phyloP scores from a whole-genome alignment of 2,329 filamentous ascomycete genomes.

The Ophiocordyceps camponoti-floridani region DNA sequence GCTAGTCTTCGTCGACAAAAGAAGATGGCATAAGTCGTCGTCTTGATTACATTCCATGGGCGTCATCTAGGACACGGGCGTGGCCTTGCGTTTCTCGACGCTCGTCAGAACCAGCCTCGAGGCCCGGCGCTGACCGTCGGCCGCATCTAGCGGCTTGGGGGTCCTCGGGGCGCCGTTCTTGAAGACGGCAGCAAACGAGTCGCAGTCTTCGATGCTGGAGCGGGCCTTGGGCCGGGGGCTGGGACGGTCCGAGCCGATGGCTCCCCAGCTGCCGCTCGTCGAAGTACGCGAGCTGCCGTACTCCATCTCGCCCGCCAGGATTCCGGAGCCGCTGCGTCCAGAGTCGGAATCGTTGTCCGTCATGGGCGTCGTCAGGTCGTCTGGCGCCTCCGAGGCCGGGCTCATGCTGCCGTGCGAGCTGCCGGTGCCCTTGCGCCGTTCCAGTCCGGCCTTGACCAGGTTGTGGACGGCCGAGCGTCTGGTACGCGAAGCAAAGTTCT shows the following conservation, averaged over 20 bases:
- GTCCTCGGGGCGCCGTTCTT: slow-evolving; percentile 37
- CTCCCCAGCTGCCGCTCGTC: slow-evolving; percentile 55
- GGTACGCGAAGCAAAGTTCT: slow-evolving; percentile 91
- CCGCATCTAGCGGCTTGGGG: slow-evolving; percentile 33
- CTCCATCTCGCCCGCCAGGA: slow-evolving; percentile 56
- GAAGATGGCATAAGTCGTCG: slow-evolving; percentile 18
- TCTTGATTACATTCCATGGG: slow-evolving; percentile 13
- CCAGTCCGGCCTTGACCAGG: slow-evolving; percentile 74
- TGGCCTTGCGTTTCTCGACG: slow-evolving; percentile 68
- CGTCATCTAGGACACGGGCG: slow-evolving; percentile 9
- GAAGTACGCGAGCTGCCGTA: slow-evolving; percentile 59
- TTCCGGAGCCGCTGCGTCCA: slow-evolving; percentile 58
- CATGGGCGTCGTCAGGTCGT: slow-evolving; percentile 46
- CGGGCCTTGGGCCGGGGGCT: slow-evolving; percentile 48
- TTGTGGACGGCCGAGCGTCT: slow-evolving; percentile 84
- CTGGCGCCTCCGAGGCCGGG: slow-evolving; percentile 67
- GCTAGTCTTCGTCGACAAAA: no score
- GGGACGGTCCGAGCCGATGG: slow-evolving; percentile 76
- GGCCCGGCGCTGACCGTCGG: slow-evolving; percentile 55
- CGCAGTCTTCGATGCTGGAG: slow-evolving; percentile 42
- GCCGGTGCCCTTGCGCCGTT: slow-evolving; percentile 61
- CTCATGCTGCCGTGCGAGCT: slow-evolving; percentile 64
- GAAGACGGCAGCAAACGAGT: slow-evolving; percentile 50
- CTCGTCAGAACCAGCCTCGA: slow-evolving; percentile 77
- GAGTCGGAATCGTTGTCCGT: slow-evolving; percentile 61